These are phyloP conservation scores for Yarrowia yakushimensis DNA, from an alignment of 805 yeast genomes.

Conservation along the genomic window DNA sequence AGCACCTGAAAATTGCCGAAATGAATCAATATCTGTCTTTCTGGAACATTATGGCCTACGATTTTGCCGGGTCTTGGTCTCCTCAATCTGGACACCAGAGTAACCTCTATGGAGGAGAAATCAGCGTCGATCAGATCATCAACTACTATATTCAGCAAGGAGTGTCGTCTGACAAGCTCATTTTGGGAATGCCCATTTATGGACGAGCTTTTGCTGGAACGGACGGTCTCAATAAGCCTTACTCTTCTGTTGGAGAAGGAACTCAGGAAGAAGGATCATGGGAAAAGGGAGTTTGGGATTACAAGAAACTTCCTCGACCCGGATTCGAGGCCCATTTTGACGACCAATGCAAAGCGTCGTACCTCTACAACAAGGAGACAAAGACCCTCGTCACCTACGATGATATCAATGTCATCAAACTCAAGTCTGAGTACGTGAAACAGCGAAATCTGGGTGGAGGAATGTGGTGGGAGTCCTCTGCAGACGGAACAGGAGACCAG, in stretches of 20 bases:
- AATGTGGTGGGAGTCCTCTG: conserved; percentile 93
- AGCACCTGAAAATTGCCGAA: conserved; percentile 45
- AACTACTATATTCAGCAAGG: conserved; percentile 44
- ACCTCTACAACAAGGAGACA: conserved; percentile 44
- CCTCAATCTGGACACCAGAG: conserved; percentile 60
- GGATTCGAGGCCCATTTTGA: conserved; percentile 52
- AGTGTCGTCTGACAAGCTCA: conserved; percentile 49
- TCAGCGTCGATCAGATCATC: conserved; percentile 52
- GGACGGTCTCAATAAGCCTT: conserved; percentile 44
- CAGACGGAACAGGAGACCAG: background rate
- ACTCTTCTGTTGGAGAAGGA: conserved; percentile 43
- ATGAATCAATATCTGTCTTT: conserved; percentile 58
- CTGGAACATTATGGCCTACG: conserved; percentile 93
- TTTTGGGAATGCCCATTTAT: conserved; percentile 85
- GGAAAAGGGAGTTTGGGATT: conserved; percentile 53
- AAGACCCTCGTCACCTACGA: conserved; percentile 60
- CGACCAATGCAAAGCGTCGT: conserved; percentile 50
- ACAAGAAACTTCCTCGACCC: conserved; percentile 51
- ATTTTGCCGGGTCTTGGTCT: conserved; percentile 79
- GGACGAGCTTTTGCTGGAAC: conserved; percentile 57
- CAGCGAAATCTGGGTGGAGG: conserved; percentile 66
- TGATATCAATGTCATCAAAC: conserved; percentile 47
- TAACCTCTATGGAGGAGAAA: conserved; percentile 52
- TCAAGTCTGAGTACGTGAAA: conserved; percentile 59
- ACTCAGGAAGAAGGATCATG: conserved; percentile 36